A percentile compares a stretch with the other conserved stretches of the same genome.
Evolutionary conservation across 495 filamentous ascomycete genomes (phyloP).

Genomic region (Podospora appendiculata): DNA sequence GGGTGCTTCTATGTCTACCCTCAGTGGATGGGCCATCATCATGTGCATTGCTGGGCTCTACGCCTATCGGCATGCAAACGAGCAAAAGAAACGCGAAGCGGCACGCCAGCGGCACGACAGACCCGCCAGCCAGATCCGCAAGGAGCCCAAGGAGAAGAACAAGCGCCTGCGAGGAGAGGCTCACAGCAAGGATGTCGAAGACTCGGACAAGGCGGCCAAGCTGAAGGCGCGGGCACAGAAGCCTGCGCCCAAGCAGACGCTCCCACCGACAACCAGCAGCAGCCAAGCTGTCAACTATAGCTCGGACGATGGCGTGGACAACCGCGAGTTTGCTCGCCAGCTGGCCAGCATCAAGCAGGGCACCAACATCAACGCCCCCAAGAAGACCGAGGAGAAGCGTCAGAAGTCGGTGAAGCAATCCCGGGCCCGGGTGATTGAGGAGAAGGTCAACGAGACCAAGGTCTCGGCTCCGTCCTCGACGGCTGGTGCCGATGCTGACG

Average conservation of each 20-base stretch:
- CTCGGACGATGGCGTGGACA: constrained; percentile 53
- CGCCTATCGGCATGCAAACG: constrained; percentile 7
- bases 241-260: constrained; percentile 6
- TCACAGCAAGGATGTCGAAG: constrained; percentile 15
- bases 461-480: constrained; percentile 60
- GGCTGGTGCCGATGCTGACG: constrained; percentile 72
- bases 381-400: constrained; percentile 52
- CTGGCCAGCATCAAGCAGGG: constrained; percentile 59
- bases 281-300: constrained; percentile 24
- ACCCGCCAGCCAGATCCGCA: constrained; percentile 26
- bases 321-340: constrained; percentile 67
- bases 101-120: constrained; percentile 19
- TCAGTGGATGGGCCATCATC: constrained; percentile 51
- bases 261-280: not conserved
- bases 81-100: constrained; percentile 9
- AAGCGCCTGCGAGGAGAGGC: constrained; percentile 22
- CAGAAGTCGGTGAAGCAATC: constrained; percentile 53
- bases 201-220: constrained; percentile 24
- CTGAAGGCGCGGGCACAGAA: constrained; percentile 19
- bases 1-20: constrained; percentile 36
- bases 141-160: constrained; percentile 25
- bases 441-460: constrained; percentile 25
- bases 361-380: constrained; percentile 44
- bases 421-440: constrained; percentile 35
- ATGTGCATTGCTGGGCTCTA: constrained; percentile 38